phyloP scores from a whole-genome alignment of 495 filamentous ascomycete species.

The Aspergillus baeticus region DNA sequence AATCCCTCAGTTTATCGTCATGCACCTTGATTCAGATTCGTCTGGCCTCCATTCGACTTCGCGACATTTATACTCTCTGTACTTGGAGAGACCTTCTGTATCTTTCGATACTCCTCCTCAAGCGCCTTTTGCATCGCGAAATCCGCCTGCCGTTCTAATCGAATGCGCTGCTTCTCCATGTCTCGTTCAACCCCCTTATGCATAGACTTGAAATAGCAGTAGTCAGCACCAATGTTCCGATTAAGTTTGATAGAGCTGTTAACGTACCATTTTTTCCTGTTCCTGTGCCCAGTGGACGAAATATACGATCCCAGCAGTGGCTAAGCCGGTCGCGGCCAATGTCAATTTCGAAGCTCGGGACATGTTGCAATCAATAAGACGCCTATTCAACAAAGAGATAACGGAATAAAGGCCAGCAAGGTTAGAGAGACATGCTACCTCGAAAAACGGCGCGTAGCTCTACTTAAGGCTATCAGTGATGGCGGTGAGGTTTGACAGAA shows the following conservation, averaged over 20 bases:
- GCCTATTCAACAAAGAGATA: background rate
- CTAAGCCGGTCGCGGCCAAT: conserved; percentile 70
- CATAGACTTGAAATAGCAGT: conserved; percentile 55
- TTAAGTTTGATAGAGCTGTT: background rate
- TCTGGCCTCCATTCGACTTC: conserved; percentile 19
- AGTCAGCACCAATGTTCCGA: conserved; percentile 10
- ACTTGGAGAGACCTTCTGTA: conserved; percentile 62
- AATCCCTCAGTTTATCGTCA: conserved; percentile 3
- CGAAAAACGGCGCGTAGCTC: conserved; percentile 17
- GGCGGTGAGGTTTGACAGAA: conserved; percentile 38
- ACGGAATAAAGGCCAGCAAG: background rate
- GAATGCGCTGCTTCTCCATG: conserved; percentile 88
- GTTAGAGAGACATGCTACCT: background rate
- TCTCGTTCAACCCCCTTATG: conserved; percentile 92
- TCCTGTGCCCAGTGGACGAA: conserved; percentile 89
- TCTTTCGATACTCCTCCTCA: conserved; percentile 86
- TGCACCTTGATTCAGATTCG: conserved; percentile 23
- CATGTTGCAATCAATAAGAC: conserved; percentile 50
- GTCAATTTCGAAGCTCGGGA: conserved; percentile 87
- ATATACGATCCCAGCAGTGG: conserved; percentile 71
- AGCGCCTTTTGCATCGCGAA: conserved; percentile 87
- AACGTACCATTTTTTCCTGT: conserved; percentile 76
- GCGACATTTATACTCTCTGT: conserved; percentile 22
- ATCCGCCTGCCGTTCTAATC: conserved; percentile 83
- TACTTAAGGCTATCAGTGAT: conserved; percentile 28